Conservation (phyloP, 2,329 filamentous ascomycete genomes). For the Xylariales sp. region DNA sequence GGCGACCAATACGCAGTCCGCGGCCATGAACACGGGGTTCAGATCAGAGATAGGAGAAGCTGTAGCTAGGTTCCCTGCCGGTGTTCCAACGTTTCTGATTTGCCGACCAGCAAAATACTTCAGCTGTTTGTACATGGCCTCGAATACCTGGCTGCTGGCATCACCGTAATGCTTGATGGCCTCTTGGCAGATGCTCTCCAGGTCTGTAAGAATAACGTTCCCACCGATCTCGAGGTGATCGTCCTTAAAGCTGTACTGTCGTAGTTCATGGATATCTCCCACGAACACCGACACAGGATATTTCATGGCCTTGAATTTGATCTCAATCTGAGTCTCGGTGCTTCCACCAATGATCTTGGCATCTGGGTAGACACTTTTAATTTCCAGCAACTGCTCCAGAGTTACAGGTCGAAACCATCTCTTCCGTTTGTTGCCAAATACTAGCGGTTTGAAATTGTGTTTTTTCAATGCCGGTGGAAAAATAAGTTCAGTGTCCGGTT, state of each 20-base stretch:
- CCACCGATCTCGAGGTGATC: conserved; percentile 87
- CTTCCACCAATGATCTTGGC: conserved; percentile 95
- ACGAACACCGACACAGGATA: conserved; percentile 89
- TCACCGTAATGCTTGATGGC: conserved; percentile 75
- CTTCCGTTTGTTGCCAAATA: conserved; percentile 92
- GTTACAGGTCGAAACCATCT: conserved; percentile 90
- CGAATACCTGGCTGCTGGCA: conserved; percentile 70
- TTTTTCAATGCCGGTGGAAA: conserved; percentile 84
- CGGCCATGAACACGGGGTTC: conserved; percentile 88
- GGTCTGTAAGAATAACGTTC: conserved; percentile 86
- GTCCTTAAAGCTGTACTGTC: conserved; percentile 74
- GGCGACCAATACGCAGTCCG: conserved; percentile 75
- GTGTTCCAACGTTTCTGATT: conserved; percentile 95
- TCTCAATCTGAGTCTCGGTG: conserved; percentile 96
- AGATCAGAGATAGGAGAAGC: conserved; percentile 95
- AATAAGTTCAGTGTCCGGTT: conserved; percentile 89
- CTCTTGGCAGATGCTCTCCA: conserved; percentile 78
- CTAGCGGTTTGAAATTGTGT: conserved; percentile 74
- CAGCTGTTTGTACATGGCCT: conserved; percentile 89
- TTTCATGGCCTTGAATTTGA: conserved; percentile 93
- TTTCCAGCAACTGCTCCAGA: conserved; percentile 80
- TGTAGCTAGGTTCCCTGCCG: conserved; percentile 88
- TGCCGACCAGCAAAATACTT: conserved; percentile 93
- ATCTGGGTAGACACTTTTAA: conserved; percentile 78
- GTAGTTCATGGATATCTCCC: conserved; percentile 85